Evolutionary conservation across 2,329 filamentous ascomycete genomes (phyloP), one percentile per base, ranked within the genome.

Genomic region (Monilinia fructicola): DNA sequence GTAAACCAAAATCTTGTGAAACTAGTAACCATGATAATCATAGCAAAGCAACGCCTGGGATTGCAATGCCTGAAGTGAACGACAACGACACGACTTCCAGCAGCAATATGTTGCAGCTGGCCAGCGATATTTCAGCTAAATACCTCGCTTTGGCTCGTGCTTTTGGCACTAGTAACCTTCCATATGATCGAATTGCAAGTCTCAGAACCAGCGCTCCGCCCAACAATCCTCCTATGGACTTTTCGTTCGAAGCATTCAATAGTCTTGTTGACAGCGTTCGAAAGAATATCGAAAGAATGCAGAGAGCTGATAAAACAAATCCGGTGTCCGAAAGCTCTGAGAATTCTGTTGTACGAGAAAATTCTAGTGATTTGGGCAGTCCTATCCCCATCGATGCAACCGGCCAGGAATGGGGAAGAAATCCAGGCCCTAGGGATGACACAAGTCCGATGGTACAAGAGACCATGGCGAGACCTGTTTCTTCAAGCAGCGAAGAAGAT

Each of bases 401-500:
- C 23, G 44, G 44, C 10, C 44, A 21, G 28, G n/a, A 50, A 48
- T 6, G 50, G 4, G 14, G 16, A 12, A 23, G 14, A 4, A 21
- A 7, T 7, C 12, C 18, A 11, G 0, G 7, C 14, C 12, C 0
- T 21, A 21, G 2, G 6, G 58, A 50, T 42, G 11, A 6, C 7
- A 40, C 2, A 16, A 42, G 42, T 54, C n/a, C 10, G 2, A 11
- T 2, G 6, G 7, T 16, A 10, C 31, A 28, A 11, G 35, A 31
- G n/a, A n/a, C n/a, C 2, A 50, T 7, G 9, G 14, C 5, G 14
- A 50, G 5, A 2, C 21, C 28, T 38, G 44, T 38, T 14, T 38
- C 60, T 3, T 12, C 48, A 40, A 23, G 28, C 21, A 54, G n/a
- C 16, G 48, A 63, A 26, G 60, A 63, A 6, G 48, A 63, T 42